phyloP scores from a whole-genome alignment of 805 yeast genomes.

The Hanseniaspora singularis region DNA sequence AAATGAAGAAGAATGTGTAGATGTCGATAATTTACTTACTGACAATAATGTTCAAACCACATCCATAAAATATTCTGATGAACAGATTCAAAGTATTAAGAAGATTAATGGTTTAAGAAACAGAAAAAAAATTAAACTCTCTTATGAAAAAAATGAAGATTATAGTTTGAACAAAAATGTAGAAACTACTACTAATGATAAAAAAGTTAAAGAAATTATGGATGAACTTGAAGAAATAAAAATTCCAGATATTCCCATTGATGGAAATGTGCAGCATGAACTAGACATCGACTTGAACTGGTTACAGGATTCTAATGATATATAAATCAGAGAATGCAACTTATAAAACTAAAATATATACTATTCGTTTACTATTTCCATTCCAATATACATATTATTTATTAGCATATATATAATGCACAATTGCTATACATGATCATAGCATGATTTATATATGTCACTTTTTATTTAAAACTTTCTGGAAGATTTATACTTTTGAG shows the following conservation, averaged over 20 bases:
- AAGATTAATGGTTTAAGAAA: constrained; percentile 3
- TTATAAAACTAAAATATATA: too few species aligned
- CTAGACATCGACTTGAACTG: background rate
- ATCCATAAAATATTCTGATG: too few species aligned
- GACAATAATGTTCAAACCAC: too few species aligned
- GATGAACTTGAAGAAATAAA: background rate
- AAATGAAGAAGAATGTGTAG: background rate
- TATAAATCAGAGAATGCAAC: too few species aligned
- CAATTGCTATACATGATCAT: background rate
- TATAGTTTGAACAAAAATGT: too few species aligned
- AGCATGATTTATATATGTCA: too few species aligned
- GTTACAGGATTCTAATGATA: background rate
- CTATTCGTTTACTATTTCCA: too few species aligned
- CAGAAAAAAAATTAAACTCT: constrained; percentile 4
- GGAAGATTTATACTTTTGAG: constrained; percentile 12
- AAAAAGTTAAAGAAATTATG: background rate
- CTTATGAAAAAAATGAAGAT: constrained; percentile 2
- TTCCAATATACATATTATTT: too few species aligned
- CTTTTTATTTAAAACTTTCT: constrained; percentile 7
- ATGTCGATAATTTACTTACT: background rate
- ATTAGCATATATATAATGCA: background rate
- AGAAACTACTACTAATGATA: background rate
- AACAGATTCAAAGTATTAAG: background rate
- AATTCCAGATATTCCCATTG: background rate
- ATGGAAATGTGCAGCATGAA: background rate